Evolutionary conservation across 163 green algal genomes (phyloP).

Genomic region (Picocystis sp.): DNA sequence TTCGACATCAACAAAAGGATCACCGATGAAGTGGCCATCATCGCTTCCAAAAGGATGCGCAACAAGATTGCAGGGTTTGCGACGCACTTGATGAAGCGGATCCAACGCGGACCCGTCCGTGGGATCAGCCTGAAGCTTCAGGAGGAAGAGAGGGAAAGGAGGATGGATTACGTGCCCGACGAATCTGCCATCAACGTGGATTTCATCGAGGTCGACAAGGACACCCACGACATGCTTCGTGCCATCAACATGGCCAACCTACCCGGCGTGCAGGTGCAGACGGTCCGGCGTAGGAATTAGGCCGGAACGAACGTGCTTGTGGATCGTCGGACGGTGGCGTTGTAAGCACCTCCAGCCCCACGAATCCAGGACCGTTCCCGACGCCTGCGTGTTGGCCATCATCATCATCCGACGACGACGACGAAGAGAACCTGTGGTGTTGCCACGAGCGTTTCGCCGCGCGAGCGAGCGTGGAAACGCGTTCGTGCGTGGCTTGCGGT

Average conservation of each 20-base stretch:
- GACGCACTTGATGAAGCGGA: slow-evolving; percentile 99
- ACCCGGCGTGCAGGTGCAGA: slow-evolving; percentile 43
- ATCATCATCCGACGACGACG: too few relatives aligned
- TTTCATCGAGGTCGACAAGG: slow-evolving; percentile 84
- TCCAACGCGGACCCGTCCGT: slow-evolving; percentile 91
- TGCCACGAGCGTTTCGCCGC: too few relatives aligned
- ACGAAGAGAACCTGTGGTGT: too few relatives aligned
- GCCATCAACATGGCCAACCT: slow-evolving; percentile 75
- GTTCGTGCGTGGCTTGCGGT: too few relatives aligned
- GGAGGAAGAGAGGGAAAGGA: slow-evolving; percentile 98
- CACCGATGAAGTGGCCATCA: slow-evolving; percentile 92
- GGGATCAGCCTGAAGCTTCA: slow-evolving; percentile 99
- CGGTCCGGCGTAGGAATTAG: too few relatives aligned
- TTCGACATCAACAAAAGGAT: slow-evolving; percentile 97
- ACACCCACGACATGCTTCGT: slow-evolving; percentile 92
- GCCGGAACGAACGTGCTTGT: too few relatives aligned
- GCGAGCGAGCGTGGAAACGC: too few relatives aligned
- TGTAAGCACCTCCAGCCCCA: too few relatives aligned
- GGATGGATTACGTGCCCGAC: slow-evolving; percentile 99
- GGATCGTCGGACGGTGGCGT: too few relatives aligned
- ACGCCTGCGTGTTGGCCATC: too few relatives aligned
- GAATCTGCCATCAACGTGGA: slow-evolving; percentile 88
- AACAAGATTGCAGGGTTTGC: slow-evolving; percentile 99
- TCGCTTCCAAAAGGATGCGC: slow-evolving; percentile 70
- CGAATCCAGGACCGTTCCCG: too few relatives aligned